Evolutionary conservation across 352 stramenopile species (phyloP), one percentile per base, ranked within the genome.

Genomic region (Pythium angustatum): DNA sequence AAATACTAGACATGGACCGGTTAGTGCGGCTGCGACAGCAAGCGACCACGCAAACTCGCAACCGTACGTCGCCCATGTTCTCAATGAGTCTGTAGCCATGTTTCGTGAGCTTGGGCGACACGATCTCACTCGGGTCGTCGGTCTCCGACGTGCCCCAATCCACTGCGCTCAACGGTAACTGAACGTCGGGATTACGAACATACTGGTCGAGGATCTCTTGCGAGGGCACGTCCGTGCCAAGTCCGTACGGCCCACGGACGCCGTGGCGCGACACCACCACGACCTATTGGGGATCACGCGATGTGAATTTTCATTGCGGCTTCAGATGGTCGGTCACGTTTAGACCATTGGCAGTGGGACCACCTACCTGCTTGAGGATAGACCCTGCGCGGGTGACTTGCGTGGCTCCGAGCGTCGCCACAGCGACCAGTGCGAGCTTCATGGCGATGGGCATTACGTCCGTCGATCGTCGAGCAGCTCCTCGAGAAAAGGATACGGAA

Each of bases 81-180:
- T 90, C 64, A 3, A 92, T 64, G 24, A 90, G 70, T 24, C 72
- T 60, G 55, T 78, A 87, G 49, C 83, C 83, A 71, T 92, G 83
- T 52, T 85, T 86, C 10, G 83, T 92, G 63, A 92, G 76, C 59
- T 92, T 92, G n/a, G 83, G 83, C 8, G 81, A 84, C 57, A 92
- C 83, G 58, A 77, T 64, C 62, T 90, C 81, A 4, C 41, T 65
- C 43, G 78, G 78, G 60, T 92, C 80, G 59, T 89, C 77, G 10
- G 65, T 78, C 67, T 90, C 78, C 2, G 76, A 87, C 17, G 83
- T 92, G 24, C 83, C 83, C 83, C 83, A 92, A 7, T 74, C 77
- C 11, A 73, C 74, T 14, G 74, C 83, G 21, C 63, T 72, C 15
- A 90, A 62, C 30, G 81, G 79, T 11, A 92, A 71, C 47, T 81